phyloP scores from a whole-genome alignment of 495 filamentous ascomycete genomes.

The Viridothelium virens region DNA sequence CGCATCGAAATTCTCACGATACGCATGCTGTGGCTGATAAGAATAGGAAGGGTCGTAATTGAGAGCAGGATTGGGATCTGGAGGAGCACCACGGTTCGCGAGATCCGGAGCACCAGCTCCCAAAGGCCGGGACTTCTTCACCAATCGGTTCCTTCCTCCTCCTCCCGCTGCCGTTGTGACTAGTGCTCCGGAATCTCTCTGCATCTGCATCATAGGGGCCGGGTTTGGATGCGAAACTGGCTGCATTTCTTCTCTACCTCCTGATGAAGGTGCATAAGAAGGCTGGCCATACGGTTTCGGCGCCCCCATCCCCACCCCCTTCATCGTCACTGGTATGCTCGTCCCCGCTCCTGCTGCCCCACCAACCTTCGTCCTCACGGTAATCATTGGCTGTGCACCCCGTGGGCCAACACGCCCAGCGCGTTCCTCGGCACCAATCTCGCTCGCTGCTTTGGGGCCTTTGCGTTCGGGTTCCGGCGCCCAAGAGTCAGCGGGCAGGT shows the following conservation, averaged over 20 bases:
- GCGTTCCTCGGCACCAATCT: constrained; percentile 24
- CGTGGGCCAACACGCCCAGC: constrained; percentile 23
- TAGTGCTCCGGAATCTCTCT: not conserved
- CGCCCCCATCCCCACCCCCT: too few relatives aligned
- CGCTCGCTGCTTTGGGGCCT: constrained; percentile 32
- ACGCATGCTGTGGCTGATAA: not conserved
- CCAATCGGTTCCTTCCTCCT: not conserved
- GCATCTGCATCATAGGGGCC: not conserved
- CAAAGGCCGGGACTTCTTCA: not conserved
- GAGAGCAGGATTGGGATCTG: not conserved
- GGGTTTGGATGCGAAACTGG: not conserved
- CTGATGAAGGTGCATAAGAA: not conserved
- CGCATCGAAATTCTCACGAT: not conserved
- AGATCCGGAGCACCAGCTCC: not conserved
- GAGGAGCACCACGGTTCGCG: not conserved
- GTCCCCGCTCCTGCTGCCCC: not conserved
- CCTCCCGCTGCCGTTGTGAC: not conserved
- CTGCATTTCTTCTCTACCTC: too few relatives aligned
- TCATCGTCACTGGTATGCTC: not conserved
- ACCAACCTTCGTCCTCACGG: constrained; percentile 18
- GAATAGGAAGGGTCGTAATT: not conserved
- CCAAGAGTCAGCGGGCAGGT: constrained; percentile 84
- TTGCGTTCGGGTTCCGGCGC: constrained; percentile 88
- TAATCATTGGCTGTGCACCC: constrained; percentile 15
- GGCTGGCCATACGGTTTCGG: not conserved